A percentile compares a stretch with the other conserved stretches of the same genome.
Evolutionary conservation across 257 asterid genomes (phyloP).

Genomic region (Solanum bulbocastanum): DNA sequence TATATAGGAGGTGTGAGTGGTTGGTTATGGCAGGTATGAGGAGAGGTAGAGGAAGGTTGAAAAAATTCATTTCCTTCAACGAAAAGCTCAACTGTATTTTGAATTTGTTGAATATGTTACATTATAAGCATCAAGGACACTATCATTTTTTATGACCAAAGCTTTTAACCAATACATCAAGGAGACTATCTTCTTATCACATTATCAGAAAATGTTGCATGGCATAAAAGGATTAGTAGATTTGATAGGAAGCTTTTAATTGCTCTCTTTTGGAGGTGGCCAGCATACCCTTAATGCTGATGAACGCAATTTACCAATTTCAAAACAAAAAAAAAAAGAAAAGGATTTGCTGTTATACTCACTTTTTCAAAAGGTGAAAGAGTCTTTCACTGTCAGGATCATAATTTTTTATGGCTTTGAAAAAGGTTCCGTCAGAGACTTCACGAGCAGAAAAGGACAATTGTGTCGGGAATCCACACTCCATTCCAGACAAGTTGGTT

Average conservation of each 20-base stretch:
- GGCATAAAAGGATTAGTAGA: neutral
- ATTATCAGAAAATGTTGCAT: constrained; percentile 3
- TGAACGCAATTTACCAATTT: neutral
- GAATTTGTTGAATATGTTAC: neutral
- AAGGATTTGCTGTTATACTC: constrained; percentile 17
- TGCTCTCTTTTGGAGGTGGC: neutral
- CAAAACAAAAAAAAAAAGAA: neutral
- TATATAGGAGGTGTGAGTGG: neutral
- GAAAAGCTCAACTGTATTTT: neutral
- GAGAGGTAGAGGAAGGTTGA: neutral
- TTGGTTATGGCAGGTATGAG: neutral
- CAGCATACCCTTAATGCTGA: neutral
- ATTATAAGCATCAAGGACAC: neutral
- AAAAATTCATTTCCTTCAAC: neutral
- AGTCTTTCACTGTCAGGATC: constrained; percentile 82
- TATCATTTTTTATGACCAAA: neutral
- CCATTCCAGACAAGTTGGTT: constrained; percentile 50
- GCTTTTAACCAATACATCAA: neutral
- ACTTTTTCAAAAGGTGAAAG: constrained; percentile 59
- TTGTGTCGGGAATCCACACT: constrained; percentile 77
- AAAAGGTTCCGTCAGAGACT: constrained; percentile 88
- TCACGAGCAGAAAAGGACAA: constrained; percentile 95
- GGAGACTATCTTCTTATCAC: constrained; percentile 3
- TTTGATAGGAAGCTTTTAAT: neutral
- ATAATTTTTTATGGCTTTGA: constrained; percentile 67